These are phyloP conservation scores for Cordyceps farinosa DNA, from an alignment of 2,329 filamentous ascomycete genomes.

Conservation along the genomic window DNA sequence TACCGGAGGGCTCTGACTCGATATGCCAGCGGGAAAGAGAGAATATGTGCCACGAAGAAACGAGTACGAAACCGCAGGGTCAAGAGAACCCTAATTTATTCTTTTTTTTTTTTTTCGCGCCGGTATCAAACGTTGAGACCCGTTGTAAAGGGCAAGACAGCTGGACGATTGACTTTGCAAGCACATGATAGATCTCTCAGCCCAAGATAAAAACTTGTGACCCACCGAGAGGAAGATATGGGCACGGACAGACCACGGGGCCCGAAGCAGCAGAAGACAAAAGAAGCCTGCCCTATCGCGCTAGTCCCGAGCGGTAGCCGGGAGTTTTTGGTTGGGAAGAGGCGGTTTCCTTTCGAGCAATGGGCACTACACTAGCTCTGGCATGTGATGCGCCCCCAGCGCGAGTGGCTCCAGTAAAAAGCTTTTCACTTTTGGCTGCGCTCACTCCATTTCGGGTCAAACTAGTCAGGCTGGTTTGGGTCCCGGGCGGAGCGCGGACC, in stretches of 20 bases:
- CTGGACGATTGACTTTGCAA: not conserved
- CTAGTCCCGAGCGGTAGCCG: not conserved
- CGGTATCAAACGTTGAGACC: not conserved
- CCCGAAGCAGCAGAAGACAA: not conserved
- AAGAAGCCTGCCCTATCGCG: not conserved
- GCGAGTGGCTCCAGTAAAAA: not conserved
- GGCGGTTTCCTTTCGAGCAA: not conserved
- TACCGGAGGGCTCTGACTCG: not conserved
- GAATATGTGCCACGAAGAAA: not conserved
- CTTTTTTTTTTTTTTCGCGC: not conserved
- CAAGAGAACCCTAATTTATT: not conserved
- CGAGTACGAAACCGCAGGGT: no score
- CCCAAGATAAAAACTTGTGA: not conserved
- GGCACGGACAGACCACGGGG: not conserved
- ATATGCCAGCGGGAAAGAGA: not conserved
- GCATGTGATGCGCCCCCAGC: conserved; percentile 8
- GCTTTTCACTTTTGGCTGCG: not conserved
- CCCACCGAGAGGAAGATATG: not conserved
- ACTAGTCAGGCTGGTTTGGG: not conserved
- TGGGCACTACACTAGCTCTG: not conserved
- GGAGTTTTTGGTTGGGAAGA: not conserved
- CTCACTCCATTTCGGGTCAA: not conserved
- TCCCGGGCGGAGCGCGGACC: not conserved
- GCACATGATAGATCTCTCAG: not conserved
- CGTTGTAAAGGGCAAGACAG: not conserved